Evolutionary conservation across 2,329 filamentous ascomycete species (phyloP), one percentile per base, ranked within the genome.

Genomic region (Gaeumannomyces sp.): DNA sequence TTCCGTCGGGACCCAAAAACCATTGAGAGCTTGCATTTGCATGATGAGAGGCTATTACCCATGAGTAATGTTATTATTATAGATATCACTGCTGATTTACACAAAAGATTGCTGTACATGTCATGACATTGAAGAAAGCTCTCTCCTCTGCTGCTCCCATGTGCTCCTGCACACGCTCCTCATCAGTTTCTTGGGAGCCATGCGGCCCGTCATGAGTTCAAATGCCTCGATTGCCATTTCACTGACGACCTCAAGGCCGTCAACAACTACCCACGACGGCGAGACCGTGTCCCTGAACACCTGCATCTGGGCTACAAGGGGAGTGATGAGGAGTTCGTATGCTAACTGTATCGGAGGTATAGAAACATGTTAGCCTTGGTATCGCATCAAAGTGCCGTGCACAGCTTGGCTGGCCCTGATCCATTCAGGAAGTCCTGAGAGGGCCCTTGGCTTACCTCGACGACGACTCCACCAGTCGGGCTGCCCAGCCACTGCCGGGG

Each of bases 191-290:
- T 87, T 83, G 2, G 90, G 90, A 22, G 89, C 89, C 73, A 88
- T 84, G 60, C 89, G 83, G 6, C 89, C 89, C 0, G 89, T 92
- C 78, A 92, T 89, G 28, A 92, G 77, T 75, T 92, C 89, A 71
- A 92, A 92, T 64, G 91, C 88, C 38, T 89, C 89, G 73, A 89
- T 89, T 0, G 88, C 89, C 78, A 92, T 90, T 73, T 92, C 90
- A 5, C 86, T 84, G 22, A 92, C 79, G 59, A 91, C 85, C 69
- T 91, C 89, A 11, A 92, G 77, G 0, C 89, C 89, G 71, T 92
- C 88, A 61, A 92, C 84, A 59, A 90, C 80, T 0, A 89, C 85
- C 89, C 89, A 93, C 45, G 88, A 78, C 66, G 82, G 79, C 62
- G 83, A 78, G 60, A 82, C 78, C 70, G 83, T 75, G 68, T 82